Base-by-base conservation (phyloP, 2,329 filamentous ascomycete genomes). In the Colletotrichum tamarilloi region DNA sequence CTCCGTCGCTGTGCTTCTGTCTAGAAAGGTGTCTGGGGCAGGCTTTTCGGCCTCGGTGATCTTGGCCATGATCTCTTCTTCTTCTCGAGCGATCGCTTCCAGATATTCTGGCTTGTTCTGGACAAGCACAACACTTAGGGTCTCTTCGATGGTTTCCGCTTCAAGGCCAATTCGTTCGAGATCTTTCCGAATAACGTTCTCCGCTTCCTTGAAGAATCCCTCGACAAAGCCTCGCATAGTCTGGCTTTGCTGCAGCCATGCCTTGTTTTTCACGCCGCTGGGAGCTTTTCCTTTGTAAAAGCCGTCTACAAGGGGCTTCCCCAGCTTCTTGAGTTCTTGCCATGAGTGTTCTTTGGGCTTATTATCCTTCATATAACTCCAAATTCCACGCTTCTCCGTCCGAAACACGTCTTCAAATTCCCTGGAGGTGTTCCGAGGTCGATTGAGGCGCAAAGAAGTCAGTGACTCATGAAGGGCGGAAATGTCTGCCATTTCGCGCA, bases 331-430 rank as follows among this genome's bases (percentile, higher is more conserved):
- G 19, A 49, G 2, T 0, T 49, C 4, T 22, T 49, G 19, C n/a
- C n/a, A n/a, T n/a, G 42, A 49, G 42, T 9, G 42, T 1, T 19
- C 16, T 3, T 42, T 42, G 38, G 38, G 38, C n/a, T n/a, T n/a
- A 14, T 42, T 19, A 1, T 42, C 1, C 8, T 49, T 49, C 19
- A n/a, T 1, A 11, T 22, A 11, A 5, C 1, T 49, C 42, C 42
- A 49, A 0, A 49, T 2, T n/a, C 4, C 42, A 7, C 19, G 42
- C 4, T 49, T 49, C 19, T 22, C 19, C 19, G 42, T 49, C 0
- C 8, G 19, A 22, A 0, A 2, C 42, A 22, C 42, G 1, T 49
- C 42, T 9, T 49, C 0, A 9, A 22, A 0, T n/a, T 9, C 4
- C 8, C 42, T 22, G 2, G 6, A 16, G 12, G n/a, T 55, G 22